phyloP scores from a whole-genome alignment of 768 basidiomycete species.

The Psilocybe cubensis region DNA sequence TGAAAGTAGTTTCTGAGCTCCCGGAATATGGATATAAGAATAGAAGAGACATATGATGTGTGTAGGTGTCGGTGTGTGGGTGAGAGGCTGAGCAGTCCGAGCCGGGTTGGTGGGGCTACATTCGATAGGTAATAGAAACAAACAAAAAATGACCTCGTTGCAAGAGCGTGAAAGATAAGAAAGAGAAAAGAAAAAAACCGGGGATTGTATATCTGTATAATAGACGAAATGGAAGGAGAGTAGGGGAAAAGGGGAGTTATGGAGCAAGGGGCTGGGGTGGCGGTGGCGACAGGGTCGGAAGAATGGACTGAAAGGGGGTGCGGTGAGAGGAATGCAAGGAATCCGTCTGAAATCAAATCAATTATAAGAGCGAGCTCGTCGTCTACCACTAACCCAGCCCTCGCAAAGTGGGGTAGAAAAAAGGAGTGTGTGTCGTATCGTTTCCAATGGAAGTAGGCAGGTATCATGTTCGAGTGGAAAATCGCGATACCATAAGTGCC shows the following conservation, averaged over 20 bases:
- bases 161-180: not conserved
- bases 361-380: too few relatives aligned
- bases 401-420: not conserved
- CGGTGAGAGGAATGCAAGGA: too few relatives aligned
- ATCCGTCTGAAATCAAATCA: not conserved
- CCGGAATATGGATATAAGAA: too few relatives aligned
- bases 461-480: constrained; percentile 55
- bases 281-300: not conserved
- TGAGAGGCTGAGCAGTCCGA: too few relatives aligned
- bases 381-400: not conserved
- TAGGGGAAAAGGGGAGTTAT: not conserved
- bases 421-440: not conserved
- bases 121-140: not conserved
- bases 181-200: not conserved
- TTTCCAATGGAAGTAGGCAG: too few relatives aligned
- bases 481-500: constrained; percentile 76
- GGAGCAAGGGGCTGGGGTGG: not conserved
- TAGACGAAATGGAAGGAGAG: too few relatives aligned
- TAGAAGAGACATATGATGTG: too few relatives aligned
- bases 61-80: too few relatives aligned
- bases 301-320: too few relatives aligned
- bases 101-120: not conserved
- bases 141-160: not conserved
- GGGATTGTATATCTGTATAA: not conserved
- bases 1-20: too few relatives aligned